These are phyloP conservation scores for Fomitopsis betulina DNA, from an alignment of 1,284 basidiomycete genomes.

Conservation along the genomic window DNA sequence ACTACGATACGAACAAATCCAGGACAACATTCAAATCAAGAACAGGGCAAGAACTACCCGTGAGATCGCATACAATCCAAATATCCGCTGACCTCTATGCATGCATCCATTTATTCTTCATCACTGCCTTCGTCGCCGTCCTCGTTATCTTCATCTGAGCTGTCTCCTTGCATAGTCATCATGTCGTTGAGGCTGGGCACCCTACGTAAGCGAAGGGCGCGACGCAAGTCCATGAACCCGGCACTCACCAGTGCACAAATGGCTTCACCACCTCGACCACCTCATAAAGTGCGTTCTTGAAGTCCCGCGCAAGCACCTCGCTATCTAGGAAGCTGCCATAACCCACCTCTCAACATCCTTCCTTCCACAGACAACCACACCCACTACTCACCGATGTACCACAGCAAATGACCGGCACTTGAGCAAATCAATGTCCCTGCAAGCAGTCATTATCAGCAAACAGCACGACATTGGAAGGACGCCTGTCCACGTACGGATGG, in stretches of 20 bases:
- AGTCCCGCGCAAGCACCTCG: conserved; percentile 64
- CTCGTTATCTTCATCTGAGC: conserved; percentile 23
- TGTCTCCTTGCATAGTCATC: conserved; percentile 45
- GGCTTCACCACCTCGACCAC: conserved; percentile 61
- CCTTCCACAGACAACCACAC: neutral
- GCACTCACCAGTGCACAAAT: conserved; percentile 76
- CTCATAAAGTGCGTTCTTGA: conserved; percentile 57
- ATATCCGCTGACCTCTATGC: neutral
- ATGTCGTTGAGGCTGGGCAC: conserved; percentile 62
- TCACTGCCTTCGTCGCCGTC: conserved; percentile 12
- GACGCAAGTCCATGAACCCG: no score
- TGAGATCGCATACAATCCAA: neutral
- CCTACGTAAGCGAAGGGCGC: no score
- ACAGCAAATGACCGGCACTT: conserved; percentile 82
- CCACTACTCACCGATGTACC: conserved; percentile 45
- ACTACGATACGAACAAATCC: neutral
- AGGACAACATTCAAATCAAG: neutral
- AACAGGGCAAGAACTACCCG: neutral
- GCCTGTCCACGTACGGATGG: conserved; percentile 50
- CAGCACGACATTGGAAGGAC: no score
- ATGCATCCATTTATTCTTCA: conserved; percentile 4
- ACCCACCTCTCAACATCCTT: neutral
- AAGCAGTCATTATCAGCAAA: neutral
- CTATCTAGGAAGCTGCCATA: conserved; percentile 68
- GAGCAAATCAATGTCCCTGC: conserved; percentile 80